Evolutionary conservation across 306 rosid genomes (phyloP), one percentile per base, ranked within the genome.

Genomic region (Cicer chorassanicum): DNA sequence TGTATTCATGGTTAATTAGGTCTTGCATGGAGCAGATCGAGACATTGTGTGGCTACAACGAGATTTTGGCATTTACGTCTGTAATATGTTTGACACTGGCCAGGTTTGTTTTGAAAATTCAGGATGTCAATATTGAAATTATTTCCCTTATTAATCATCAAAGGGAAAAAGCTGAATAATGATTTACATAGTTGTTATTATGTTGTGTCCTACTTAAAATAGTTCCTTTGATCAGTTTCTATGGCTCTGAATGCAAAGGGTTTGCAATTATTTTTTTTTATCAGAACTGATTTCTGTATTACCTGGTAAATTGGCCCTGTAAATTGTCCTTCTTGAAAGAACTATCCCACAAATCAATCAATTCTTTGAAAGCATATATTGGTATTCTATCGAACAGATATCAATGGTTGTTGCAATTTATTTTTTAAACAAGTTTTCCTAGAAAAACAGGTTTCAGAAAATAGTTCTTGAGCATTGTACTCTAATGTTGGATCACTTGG

Each of bases 1-100:
- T 29, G 66, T 66, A 53, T 70, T 60, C 72, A 45, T 79, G 83
- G 78, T 82, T 81, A 74, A 84, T 77, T 75, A 93, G 98, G 97
- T 93, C 82, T 55, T 93, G 96, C 98, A 93, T 85, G 98, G 98
- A 86, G 97, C 98, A 44, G 89, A 93, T 86, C 87, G 92, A 41
- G 98, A 93, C 81, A 81, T 93, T 68, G 75, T 89, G 67, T 93
- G 98, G 98, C 90, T 93, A 57, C 97, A 93, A 83, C 91, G 96
- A 55, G 98, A 93, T 79, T 93, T 93, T 82, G 98, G 98, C 86
- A 93, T 93, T 72, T 93, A 91, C 21, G 53, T 93, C 56, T 93
- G 98, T 86, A 93, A 93, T 86, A 72, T 93, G 85, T 93, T 93
- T 63, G 98, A 93, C 82, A 93, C 98, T 24, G 98, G 98, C 86